These are phyloP conservation scores for Cyberlindnera maclurae DNA, from an alignment of 805 yeast species.

Conservation along the genomic window DNA sequence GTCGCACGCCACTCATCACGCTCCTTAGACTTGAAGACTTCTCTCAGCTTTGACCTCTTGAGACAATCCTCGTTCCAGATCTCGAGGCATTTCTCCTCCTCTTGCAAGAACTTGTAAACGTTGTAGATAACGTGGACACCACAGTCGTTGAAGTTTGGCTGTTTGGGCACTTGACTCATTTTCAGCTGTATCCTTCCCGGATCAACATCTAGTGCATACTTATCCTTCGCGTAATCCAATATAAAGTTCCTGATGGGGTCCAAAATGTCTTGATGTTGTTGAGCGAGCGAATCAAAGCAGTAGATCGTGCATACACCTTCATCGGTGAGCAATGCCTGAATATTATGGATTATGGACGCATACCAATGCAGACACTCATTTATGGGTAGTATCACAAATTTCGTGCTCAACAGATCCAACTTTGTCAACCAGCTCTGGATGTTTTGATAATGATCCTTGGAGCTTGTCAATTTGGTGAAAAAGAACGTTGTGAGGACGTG, in stretches of 20 bases:
- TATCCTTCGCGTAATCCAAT: conserved; percentile 63
- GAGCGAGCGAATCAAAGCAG: conserved; percentile 72
- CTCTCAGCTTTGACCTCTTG: conserved; percentile 8
- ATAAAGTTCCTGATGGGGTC: conserved; percentile 53
- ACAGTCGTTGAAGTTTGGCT: conserved; percentile 87
- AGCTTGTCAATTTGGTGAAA: conserved; percentile 52
- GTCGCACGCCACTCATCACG: conserved; percentile 21
- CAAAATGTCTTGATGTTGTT: conserved; percentile 44
- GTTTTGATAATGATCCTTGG: conserved; percentile 45
- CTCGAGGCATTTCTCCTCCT: conserved; percentile 39
- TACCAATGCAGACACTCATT: conserved; percentile 85
- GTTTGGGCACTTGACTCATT: conserved; percentile 65
- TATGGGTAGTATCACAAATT: conserved; percentile 70
- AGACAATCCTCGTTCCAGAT: conserved; percentile 35
- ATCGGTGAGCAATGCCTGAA: conserved; percentile 23
- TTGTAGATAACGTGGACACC: conserved; percentile 87
- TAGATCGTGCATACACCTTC: conserved; percentile 23
- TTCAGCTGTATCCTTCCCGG: conserved; percentile 40
- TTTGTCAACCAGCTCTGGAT: conserved; percentile 76
- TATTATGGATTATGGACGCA: conserved; percentile 63
- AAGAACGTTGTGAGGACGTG: conserved; percentile 78
- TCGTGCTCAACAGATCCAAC: conserved; percentile 51
- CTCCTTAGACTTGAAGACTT: conserved; percentile 22
- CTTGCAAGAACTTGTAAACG: conserved; percentile 47
- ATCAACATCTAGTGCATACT: conserved; percentile 40